These are phyloP conservation scores for Chamaecrista fasciculata DNA, from an alignment of 306 rosid genomes.

Conservation along the genomic window DNA sequence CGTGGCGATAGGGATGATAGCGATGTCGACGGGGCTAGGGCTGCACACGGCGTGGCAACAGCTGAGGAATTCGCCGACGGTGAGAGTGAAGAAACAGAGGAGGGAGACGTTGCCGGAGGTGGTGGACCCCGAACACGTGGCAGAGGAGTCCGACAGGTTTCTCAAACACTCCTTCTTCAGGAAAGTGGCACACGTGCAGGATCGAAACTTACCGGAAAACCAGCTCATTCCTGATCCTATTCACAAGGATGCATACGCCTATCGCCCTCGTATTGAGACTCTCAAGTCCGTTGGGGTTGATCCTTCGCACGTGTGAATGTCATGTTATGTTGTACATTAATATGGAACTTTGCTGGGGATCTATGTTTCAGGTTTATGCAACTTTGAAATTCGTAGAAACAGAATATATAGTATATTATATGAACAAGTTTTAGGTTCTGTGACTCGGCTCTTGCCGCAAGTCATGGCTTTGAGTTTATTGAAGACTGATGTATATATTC, in stretches of 20 bases:
- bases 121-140: constrained; percentile 75
- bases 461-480: too few species aligned
- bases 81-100: constrained; percentile 62
- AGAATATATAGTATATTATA: too few species aligned
- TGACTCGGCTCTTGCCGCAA: too few species aligned
- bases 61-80: constrained; percentile 53
- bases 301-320: constrained; percentile 15
- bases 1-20: constrained; percentile 71
- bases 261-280: constrained; percentile 35
- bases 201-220: constrained; percentile 36
- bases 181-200: constrained; percentile 72
- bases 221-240: constrained; percentile 31
- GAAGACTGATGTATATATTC: too few species aligned
- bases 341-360: too few species aligned
- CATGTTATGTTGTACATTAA: too few species aligned
- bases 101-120: constrained; percentile 86
- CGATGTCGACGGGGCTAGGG: constrained; percentile 43
- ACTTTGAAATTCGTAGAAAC: too few species aligned
- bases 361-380: too few species aligned
- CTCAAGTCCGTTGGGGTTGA: constrained; percentile 66
- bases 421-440: too few species aligned
- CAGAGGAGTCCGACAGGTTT: constrained; percentile 42
- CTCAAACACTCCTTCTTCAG: constrained; percentile 52
- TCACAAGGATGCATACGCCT: constrained; percentile 46
- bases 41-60: constrained; percentile 75